phyloP scores from a whole-genome alignment of 1,284 basidiomycete species.

The Ganoderma resinaceum region DNA sequence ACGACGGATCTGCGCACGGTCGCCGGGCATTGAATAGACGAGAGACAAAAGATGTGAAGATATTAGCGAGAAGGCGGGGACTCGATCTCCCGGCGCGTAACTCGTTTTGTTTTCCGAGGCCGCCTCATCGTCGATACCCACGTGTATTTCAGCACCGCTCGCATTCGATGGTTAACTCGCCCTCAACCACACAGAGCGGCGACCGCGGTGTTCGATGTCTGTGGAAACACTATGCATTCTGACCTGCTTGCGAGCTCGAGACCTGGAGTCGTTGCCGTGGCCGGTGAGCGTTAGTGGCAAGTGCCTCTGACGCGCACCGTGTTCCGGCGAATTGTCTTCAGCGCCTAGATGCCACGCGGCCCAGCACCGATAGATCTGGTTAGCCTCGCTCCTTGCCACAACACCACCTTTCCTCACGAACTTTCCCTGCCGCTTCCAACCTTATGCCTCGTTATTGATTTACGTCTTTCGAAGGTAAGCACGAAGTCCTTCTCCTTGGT shows the following conservation, averaged over 20 bases:
- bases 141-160: not conserved
- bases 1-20: not conserved
- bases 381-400: not conserved
- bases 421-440: not conserved
- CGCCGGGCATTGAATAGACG: not conserved
- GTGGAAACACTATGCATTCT: not conserved
- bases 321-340: not conserved
- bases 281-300: not conserved
- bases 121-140: not conserved
- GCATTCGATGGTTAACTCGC: not conserved
- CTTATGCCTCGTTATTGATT: no score
- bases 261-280: not conserved
- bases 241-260: not conserved
- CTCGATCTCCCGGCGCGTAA: not conserved
- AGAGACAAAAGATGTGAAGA: not conserved
- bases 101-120: not conserved
- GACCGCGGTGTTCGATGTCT: not conserved
- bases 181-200: not conserved
- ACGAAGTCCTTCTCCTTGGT: not conserved
- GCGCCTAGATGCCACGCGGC: not conserved
- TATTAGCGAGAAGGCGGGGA: not conserved
- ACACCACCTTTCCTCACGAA: not conserved
- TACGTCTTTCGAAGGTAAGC: constrained; percentile 2
- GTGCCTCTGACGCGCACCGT: not conserved
- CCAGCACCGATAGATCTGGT: not conserved